Evolutionary conservation across 495 filamentous ascomycete genomes (phyloP).

Genomic region (Xylaria castorea): DNA sequence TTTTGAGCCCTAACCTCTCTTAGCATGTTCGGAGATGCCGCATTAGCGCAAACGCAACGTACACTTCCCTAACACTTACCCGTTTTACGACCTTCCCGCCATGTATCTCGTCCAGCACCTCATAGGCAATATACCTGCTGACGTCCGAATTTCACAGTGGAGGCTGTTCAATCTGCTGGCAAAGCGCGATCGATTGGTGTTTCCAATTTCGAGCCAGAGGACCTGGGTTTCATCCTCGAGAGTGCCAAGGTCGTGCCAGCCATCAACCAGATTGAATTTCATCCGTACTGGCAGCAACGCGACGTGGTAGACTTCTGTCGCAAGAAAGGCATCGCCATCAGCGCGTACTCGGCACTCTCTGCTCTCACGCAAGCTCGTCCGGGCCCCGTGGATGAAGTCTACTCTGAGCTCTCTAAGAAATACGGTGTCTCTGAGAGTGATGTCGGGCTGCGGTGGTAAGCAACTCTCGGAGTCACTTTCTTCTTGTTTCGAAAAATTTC

Average conservation of each 20-base stretch:
- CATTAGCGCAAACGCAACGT: not conserved
- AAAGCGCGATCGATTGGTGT: constrained; percentile 81
- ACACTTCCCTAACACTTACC: not conserved
- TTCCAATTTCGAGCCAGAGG: constrained; percentile 73
- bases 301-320: constrained; percentile 69
- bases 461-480: not conserved
- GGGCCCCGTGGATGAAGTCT: constrained; percentile 70
- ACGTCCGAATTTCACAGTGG: constrained; percentile 51
- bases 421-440: constrained; percentile 76
- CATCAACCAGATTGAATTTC: constrained; percentile 88
- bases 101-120: not conserved
- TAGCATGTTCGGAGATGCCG: not conserved
- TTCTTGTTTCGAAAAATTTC: not conserved
- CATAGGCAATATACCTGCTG: not conserved
- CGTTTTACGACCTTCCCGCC: not conserved
- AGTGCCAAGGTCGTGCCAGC: constrained; percentile 68
- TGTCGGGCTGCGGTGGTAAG: constrained; percentile 72
- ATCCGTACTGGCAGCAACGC: constrained; percentile 82
- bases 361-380: constrained; percentile 63
- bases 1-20: not conserved
- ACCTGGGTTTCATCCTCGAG: constrained; percentile 71
- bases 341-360: constrained; percentile 72
- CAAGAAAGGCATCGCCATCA: constrained; percentile 69
- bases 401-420: constrained; percentile 71
- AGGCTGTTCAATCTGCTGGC: constrained; percentile 73